Evolutionary conservation across 306 rosid species (phyloP).

Genomic region (Hippophae gyantsensis): DNA sequence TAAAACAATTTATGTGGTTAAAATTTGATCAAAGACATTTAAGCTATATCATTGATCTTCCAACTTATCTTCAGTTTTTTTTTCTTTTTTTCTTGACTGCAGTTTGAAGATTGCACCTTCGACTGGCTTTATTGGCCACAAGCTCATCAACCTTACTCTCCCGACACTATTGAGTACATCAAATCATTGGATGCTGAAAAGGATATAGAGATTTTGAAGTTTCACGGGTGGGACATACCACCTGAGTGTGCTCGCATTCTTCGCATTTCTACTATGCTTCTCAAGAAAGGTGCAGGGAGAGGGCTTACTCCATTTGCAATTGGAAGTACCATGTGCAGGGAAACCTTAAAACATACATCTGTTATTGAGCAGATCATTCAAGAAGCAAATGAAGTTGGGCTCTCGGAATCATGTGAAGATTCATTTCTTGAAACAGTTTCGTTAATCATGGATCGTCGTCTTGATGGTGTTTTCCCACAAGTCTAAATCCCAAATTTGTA

Average conservation of each 20-base stretch:
- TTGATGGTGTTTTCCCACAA: slow-evolving; percentile 23
- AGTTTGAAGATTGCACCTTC: slow-evolving; percentile 75
- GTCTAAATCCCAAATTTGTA: no score
- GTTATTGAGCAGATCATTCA: slow-evolving; percentile 43
- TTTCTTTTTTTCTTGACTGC: slow-evolving; percentile 4
- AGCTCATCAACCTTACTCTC: slow-evolving; percentile 49
- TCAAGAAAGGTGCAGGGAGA: slow-evolving; percentile 53
- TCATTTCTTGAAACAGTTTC: slow-evolving; percentile 46
- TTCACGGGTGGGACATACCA: slow-evolving; percentile 56
- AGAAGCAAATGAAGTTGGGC: slow-evolving; percentile 41
- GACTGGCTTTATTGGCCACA: slow-evolving; percentile 78
- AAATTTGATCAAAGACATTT: not conserved
- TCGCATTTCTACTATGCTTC: slow-evolving; percentile 55
- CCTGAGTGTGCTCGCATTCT: slow-evolving; percentile 36
- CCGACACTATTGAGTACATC: slow-evolving; percentile 41
- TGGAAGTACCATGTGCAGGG: slow-evolving; percentile 58
- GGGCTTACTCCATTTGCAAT: slow-evolving; percentile 52
- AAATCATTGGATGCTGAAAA: slow-evolving; percentile 43
- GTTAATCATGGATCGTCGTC: slow-evolving; percentile 34
- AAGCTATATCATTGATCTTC: not conserved
- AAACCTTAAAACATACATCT: slow-evolving; percentile 43
- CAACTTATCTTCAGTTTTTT: not conserved
- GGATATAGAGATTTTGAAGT: slow-evolving; percentile 53
- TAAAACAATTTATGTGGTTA: not conserved
- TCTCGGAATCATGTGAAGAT: slow-evolving; percentile 37